These are phyloP conservation scores for Colletotrichum chrysophilum DNA, from an alignment of 2,329 filamentous ascomycete species.

Conservation along the genomic window DNA sequence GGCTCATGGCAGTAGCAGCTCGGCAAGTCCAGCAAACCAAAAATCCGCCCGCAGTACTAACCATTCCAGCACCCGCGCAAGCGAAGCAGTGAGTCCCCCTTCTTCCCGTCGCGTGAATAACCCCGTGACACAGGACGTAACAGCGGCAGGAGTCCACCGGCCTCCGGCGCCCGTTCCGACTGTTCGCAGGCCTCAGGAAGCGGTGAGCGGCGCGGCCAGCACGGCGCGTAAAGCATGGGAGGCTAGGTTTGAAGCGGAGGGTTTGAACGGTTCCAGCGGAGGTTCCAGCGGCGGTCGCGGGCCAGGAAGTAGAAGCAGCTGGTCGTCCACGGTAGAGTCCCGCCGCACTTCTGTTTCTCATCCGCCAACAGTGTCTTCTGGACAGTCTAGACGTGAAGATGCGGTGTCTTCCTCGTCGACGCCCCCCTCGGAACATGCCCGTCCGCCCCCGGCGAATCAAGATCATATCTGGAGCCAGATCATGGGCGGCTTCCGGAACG, in stretches of 20 bases:
- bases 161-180: background rate
- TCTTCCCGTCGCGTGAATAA: background rate
- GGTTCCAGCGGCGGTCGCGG: background rate
- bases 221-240: background rate
- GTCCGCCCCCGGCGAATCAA: background rate
- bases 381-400: background rate
- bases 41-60: background rate
- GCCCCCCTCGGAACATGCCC: background rate
- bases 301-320: background rate
- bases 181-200: background rate
- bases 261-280: background rate
- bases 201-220: background rate
- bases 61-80: background rate
- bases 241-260: background rate
- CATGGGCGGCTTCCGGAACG: background rate
- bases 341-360: background rate
- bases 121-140: constrained; percentile 4
- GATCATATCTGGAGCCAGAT: background rate
- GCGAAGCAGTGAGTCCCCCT: constrained; percentile 7
- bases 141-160: background rate
- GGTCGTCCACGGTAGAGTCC: background rate
- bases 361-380: background rate
- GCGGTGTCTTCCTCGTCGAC: background rate
- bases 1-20: background rate
- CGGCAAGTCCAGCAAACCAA: background rate